Conservation (phyloP, 768 basidiomycete genomes). For the Hemileccinum impolitum region DNA sequence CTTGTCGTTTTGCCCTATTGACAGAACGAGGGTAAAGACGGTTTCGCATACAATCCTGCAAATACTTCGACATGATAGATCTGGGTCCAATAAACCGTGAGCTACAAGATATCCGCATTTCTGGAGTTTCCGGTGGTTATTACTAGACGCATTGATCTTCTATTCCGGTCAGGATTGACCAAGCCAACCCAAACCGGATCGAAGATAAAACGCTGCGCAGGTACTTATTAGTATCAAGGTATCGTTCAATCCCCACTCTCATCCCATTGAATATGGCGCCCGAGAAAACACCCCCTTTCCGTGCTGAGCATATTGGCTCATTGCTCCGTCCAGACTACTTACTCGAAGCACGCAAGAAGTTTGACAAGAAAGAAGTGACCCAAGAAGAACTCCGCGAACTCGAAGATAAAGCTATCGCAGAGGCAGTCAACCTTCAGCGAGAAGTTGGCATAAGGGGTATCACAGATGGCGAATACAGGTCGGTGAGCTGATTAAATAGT, state of each 20-base stretch:
- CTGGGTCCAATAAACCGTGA: too few relatives aligned
- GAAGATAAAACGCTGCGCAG: not conserved
- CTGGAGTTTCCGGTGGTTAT: too few relatives aligned
- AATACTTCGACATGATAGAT: too few relatives aligned
- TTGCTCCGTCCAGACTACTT: conserved; percentile 40
- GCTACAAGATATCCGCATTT: too few relatives aligned
- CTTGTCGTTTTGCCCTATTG: too few relatives aligned
- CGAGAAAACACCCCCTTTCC: conserved; percentile 39
- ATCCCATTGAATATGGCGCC: conserved; percentile 10
- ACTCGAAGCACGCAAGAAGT: conserved; percentile 34
- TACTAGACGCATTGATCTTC: too few relatives aligned
- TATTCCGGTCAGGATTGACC: not conserved
- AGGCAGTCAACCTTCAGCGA: conserved; percentile 36
- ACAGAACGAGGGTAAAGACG: too few relatives aligned
- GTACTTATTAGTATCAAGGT: not conserved
- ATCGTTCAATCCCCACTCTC: too few relatives aligned
- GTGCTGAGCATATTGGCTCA: conserved; percentile 45
- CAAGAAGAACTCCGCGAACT: conserved; percentile 33
- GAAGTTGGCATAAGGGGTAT: conserved; percentile 40
- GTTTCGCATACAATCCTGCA: too few relatives aligned
- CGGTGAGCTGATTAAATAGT: conserved; percentile 18
- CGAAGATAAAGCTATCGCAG: conserved; percentile 39
- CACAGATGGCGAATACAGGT: conserved; percentile 41
- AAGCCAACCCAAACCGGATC: not conserved
- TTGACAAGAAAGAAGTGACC: conserved; percentile 34